phyloP scores from a whole-genome alignment of 345 rosid species.

The Litchi chinensis region DNA sequence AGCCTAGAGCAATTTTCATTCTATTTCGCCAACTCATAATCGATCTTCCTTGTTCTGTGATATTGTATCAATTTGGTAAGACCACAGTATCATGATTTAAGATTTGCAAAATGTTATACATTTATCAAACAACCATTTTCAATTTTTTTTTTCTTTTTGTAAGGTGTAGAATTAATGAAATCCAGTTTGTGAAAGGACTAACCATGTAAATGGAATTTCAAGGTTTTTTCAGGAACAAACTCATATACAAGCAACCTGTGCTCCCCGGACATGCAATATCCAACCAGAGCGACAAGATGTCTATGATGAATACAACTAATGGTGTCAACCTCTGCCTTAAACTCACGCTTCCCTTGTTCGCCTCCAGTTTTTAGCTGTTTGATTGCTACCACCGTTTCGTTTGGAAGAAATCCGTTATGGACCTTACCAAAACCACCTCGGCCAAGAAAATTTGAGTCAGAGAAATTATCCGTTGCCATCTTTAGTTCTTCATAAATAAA shows the following conservation, averaged over 20 bases:
- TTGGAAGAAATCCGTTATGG: constrained; percentile 61
- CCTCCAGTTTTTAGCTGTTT: constrained; percentile 74
- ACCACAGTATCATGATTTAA: constrained; percentile 12
- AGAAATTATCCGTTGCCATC: constrained; percentile 56
- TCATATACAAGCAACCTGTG: constrained; percentile 76
- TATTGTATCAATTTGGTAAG: constrained; percentile 7
- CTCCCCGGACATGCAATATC: constrained; percentile 59
- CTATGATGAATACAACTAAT: constrained; percentile 68
- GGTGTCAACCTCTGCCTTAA: constrained; percentile 65
- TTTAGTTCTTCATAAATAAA: constrained; percentile 57
- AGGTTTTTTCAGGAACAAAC: constrained; percentile 63
- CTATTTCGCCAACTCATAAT: constrained; percentile 71
- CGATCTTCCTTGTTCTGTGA: constrained; percentile 63
- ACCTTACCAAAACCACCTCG: constrained; percentile 86
- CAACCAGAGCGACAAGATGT: constrained; percentile 70
- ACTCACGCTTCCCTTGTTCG: constrained; percentile 68
- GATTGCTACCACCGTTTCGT: constrained; percentile 60
- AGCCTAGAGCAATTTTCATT: constrained; percentile 75
- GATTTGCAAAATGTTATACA: constrained; percentile 5
- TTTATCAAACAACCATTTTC: neutral
- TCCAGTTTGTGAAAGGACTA: constrained; percentile 22
- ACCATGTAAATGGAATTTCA: constrained; percentile 76
- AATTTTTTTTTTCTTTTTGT: neutral
- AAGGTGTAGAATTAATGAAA: constrained; percentile 3
- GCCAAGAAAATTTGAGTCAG: constrained; percentile 53